These are phyloP conservation scores for Rhizopogon vulgaris DNA, from an alignment of 768 basidiomycete species.

Conservation along the genomic window DNA sequence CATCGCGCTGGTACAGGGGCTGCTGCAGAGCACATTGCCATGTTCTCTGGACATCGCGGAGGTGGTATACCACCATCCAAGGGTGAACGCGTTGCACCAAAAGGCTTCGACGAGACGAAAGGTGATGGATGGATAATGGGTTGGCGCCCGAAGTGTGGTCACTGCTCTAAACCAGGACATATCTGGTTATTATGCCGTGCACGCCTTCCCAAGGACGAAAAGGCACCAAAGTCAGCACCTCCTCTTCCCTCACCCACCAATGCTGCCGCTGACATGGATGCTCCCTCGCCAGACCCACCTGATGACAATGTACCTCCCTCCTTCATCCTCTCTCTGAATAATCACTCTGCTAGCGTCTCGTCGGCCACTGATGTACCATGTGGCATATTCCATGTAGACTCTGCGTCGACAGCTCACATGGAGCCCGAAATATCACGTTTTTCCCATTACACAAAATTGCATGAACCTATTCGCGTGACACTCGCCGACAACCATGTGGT, in stretches of 20 bases:
- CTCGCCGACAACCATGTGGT: neutral
- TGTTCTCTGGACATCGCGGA: neutral
- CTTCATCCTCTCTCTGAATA: neutral
- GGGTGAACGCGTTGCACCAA: neutral
- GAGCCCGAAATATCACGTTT: neutral
- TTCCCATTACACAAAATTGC: neutral
- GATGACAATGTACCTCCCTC: neutral
- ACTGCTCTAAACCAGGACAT: neutral
- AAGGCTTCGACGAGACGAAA: neutral
- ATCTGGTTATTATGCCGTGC: neutral
- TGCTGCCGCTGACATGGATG: neutral
- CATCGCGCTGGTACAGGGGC: neutral
- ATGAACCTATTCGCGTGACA: neutral
- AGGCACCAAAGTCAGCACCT: neutral
- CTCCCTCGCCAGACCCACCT: neutral
- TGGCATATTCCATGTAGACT: neutral
- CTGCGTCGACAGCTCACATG: neutral
- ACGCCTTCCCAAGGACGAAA: neutral
- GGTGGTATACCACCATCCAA: neutral
- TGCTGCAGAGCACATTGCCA: neutral
- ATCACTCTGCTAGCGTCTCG: neutral
- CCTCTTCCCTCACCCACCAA: neutral
- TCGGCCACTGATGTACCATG: rapidly evolving
- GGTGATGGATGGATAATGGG: neutral
- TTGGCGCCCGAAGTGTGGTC: neutral